phyloP scores from a whole-genome alignment of 1,139 yeast species.

The Suhomyces anneliseae region DNA sequence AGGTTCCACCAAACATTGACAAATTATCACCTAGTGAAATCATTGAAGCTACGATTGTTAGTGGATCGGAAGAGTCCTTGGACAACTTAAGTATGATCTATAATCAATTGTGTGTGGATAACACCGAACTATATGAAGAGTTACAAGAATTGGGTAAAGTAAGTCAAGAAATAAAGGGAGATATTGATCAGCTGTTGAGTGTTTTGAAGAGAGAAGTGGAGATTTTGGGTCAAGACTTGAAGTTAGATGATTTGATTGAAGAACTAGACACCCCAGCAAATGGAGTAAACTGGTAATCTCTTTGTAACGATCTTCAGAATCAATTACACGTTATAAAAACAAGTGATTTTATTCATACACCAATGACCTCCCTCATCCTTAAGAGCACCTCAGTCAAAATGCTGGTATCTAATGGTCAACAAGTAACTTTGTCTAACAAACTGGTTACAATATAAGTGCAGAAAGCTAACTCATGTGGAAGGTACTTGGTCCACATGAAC shows the following conservation, averaged over 20 bases:
- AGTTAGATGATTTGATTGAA: constrained; percentile 25
- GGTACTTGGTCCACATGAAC: too few relatives aligned
- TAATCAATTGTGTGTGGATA: constrained; percentile 39
- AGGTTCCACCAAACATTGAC: constrained; percentile 32
- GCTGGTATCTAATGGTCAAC: too few relatives aligned
- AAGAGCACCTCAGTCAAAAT: too few relatives aligned
- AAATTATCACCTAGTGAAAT: constrained; percentile 34
- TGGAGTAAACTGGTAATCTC: background rate
- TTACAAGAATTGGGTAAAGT: constrained; percentile 24
- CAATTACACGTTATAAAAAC: too few relatives aligned
- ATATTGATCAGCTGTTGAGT: constrained; percentile 24
- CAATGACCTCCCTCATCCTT: too few relatives aligned
- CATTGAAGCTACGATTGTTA: constrained; percentile 33
- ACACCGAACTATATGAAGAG: constrained; percentile 29
- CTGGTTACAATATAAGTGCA: too few relatives aligned
- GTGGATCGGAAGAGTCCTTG: constrained; percentile 25
- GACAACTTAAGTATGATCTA: constrained; percentile 37
- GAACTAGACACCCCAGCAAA: constrained; percentile 1
- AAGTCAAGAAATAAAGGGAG: constrained; percentile 23
- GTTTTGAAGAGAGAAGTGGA: constrained; percentile 32
- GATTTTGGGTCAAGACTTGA: constrained; percentile 21
- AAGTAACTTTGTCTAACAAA: too few relatives aligned
- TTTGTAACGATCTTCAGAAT: too few relatives aligned
- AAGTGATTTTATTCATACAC: too few relatives aligned
- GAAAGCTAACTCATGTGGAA: too few relatives aligned